Conservation (phyloP, 2,329 filamentous ascomycete species). For the Clathrospora elynae region DNA sequence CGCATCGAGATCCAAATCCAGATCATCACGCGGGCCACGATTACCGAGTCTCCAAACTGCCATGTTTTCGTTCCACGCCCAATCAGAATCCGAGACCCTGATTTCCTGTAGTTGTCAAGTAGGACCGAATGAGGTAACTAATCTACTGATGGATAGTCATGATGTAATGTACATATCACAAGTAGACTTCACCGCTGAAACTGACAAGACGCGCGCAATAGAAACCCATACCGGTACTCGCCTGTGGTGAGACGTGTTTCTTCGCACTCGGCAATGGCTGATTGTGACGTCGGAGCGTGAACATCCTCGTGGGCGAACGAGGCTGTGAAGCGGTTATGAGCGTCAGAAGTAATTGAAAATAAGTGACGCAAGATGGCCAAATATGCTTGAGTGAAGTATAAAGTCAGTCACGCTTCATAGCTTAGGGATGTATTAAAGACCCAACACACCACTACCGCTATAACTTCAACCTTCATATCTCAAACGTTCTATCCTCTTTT, state of each 20-base stretch:
- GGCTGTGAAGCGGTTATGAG: slow-evolving; percentile 4
- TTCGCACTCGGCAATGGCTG: not conserved
- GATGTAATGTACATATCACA: slow-evolving; percentile 1
- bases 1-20: too few relatives aligned
- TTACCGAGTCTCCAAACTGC: not conserved
- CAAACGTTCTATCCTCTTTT: too few relatives aligned
- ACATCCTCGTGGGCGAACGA: not conserved
- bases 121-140: not conserved
- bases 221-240: too few relatives aligned
- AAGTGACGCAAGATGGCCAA: slow-evolving; percentile 1
- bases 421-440: too few relatives aligned
- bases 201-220: too few relatives aligned
- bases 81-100: not conserved
- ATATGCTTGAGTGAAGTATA: not conserved
- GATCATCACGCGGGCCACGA: not conserved
- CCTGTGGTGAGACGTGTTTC: not conserved
- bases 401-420: too few relatives aligned
- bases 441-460: too few relatives aligned
- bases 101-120: not conserved
- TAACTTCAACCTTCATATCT: not conserved
- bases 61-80: not conserved
- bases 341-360: slow-evolving; percentile 3
- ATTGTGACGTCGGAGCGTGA: not conserved
- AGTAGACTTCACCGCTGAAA: not conserved
- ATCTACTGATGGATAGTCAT: not conserved